Conservation (phyloP, 2,329 filamentous ascomycete species). For the Acrodontium crateriforme region DNA sequence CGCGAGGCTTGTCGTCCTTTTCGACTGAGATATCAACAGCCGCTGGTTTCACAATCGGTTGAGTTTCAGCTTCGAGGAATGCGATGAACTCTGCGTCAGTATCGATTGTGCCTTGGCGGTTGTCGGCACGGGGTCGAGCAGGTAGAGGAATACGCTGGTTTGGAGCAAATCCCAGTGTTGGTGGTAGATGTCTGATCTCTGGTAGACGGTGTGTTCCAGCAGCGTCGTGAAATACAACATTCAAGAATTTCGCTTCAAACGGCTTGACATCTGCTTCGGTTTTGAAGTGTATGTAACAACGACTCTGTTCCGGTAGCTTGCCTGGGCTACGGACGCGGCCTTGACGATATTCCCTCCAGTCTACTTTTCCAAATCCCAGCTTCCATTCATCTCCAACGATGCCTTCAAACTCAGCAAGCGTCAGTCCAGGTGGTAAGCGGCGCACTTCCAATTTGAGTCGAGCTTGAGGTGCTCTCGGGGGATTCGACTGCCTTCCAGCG, state of each 20-base stretch:
- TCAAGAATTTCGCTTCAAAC: constrained; percentile 58
- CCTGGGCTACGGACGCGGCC: constrained; percentile 78
- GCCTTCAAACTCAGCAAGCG: constrained; percentile 58
- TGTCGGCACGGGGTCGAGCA: constrained; percentile 63
- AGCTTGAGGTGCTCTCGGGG: constrained; percentile 35
- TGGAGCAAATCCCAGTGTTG: constrained; percentile 65
- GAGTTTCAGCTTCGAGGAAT: constrained; percentile 77
- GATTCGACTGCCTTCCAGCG: too few species aligned
- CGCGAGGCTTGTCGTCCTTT: constrained; percentile 34
- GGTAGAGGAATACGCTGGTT: constrained; percentile 64
- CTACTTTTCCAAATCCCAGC: constrained; percentile 63
- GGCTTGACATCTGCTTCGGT: constrained; percentile 52
- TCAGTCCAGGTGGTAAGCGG: constrained; percentile 74
- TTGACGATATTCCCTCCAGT: constrained; percentile 62
- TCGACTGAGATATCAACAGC: constrained; percentile 35
- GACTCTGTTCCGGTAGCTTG: constrained; percentile 67
- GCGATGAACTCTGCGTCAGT: constrained; percentile 92
- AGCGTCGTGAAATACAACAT: constrained; percentile 63
- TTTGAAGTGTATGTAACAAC: constrained; percentile 72
- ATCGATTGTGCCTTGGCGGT: constrained; percentile 85
- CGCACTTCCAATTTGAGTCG: constrained; percentile 77
- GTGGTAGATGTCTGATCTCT: constrained; percentile 57
- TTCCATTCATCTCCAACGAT: constrained; percentile 72
- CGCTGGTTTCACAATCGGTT: constrained; percentile 46
- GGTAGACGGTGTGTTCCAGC: constrained; percentile 60